These are phyloP conservation scores for Flaveria trinervia DNA, from an alignment of 129 eudicot species.

Conservation along the genomic window DNA sequence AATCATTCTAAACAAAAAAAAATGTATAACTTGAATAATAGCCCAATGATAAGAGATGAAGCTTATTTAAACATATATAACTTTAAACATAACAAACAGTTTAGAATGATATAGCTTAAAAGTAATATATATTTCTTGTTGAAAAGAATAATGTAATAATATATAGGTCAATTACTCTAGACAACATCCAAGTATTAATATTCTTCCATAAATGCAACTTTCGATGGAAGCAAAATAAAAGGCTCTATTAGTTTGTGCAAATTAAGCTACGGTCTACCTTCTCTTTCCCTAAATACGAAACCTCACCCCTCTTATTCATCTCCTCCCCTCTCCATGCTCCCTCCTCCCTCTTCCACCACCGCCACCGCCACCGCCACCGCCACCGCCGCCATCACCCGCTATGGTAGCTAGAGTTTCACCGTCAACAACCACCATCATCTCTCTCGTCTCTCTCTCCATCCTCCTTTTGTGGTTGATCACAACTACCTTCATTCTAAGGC, in stretches of 20 bases:
- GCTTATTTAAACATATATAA: too few relatives aligned
- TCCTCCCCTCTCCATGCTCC: constrained; percentile 24
- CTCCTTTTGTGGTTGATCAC: constrained; percentile 27
- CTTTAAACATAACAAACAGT: too few relatives aligned
- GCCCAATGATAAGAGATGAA: too few relatives aligned
- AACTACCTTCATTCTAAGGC: constrained; percentile 7
- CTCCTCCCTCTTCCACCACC: constrained; percentile 33
- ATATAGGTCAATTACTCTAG: not conserved
- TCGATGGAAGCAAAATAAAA: constrained; percentile 30
- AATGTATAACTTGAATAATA: too few relatives aligned
- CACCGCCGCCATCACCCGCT: constrained; percentile 26
- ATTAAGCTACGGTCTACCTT: constrained; percentile 29
- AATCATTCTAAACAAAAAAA: too few relatives aligned
- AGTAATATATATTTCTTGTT: too few relatives aligned
- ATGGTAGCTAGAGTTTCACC: constrained; percentile 39
- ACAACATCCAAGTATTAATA: constrained; percentile 9
- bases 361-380: constrained; percentile 14
- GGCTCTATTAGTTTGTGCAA: constrained; percentile 28
- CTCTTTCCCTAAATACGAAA: constrained; percentile 25
- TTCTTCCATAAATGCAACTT: constrained; percentile 17
- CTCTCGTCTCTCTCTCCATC: constrained; percentile 20
- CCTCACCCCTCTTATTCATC: constrained; percentile 14
- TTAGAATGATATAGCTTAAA: too few relatives aligned
- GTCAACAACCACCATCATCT: constrained; percentile 23
- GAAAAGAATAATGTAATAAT: too few relatives aligned